phyloP scores from a whole-genome alignment of 2,329 filamentous ascomycete genomes.

The Colletotrichum tabaci region DNA sequence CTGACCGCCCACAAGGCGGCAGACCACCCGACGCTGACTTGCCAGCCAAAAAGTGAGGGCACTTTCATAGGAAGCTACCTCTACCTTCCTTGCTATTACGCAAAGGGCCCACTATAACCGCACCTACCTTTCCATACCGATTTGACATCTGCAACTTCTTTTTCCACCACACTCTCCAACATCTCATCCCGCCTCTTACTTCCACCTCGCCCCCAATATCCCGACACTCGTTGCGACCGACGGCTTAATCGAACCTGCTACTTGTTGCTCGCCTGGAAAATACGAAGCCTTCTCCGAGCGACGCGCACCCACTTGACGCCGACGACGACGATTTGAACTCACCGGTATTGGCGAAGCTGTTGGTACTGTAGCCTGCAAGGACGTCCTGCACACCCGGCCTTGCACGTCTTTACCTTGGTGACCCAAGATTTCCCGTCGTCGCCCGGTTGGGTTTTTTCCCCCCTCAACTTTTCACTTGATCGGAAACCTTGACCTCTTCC shows the following conservation, averaged over 20 bases:
- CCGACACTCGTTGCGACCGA: constrained; percentile 37
- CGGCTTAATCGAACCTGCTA: constrained; percentile 13
- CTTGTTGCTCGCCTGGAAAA: constrained; percentile 19
- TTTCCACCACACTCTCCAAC: constrained; percentile 41
- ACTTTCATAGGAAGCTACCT: constrained; percentile 29
- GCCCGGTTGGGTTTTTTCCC: constrained; percentile 14
- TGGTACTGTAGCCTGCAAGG: constrained; percentile 45
- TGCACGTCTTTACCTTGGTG: constrained; percentile 46
- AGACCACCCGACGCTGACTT: constrained; percentile 7
- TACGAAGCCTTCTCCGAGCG: background rate
- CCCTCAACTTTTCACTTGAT: background rate
- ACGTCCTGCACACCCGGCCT: constrained; percentile 61
- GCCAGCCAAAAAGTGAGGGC: constrained; percentile 18
- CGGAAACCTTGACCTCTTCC: constrained; percentile 2
- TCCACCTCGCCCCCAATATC: constrained; percentile 23
- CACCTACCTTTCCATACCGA: constrained; percentile 42
- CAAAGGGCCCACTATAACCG: constrained; percentile 43
- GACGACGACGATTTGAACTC: constrained; percentile 1
- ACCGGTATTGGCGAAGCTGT: constrained; percentile 50
- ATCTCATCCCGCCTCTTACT: constrained; percentile 27
- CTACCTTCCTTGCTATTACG: constrained; percentile 42
- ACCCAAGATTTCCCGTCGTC: constrained; percentile 37
- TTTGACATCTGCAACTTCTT: constrained; percentile 44
- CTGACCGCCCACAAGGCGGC: constrained; percentile 21
- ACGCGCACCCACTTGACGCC: constrained; percentile 16